Evolutionary conservation across 352 stramenopile genomes (phyloP).

Genomic region (Pythium graminicola): DNA sequence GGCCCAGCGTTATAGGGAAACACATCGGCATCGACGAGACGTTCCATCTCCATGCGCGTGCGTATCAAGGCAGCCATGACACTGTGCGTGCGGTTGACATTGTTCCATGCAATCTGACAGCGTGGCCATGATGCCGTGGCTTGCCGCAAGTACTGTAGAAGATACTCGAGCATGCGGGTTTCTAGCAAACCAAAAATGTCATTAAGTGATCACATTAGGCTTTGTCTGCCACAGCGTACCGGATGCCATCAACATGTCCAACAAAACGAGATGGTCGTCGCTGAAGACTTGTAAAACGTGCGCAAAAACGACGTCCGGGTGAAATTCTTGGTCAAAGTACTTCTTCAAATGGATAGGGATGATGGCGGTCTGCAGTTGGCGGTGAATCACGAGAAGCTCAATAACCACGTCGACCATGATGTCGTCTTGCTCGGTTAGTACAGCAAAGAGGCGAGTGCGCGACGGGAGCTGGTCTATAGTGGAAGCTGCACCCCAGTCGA

Average conservation of each 20-base stretch:
- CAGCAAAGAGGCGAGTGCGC: conserved; percentile 32
- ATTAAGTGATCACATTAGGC: not conserved
- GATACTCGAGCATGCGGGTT: conserved; percentile 59
- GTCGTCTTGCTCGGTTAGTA: conserved; percentile 66
- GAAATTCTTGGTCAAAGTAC: conserved; percentile 22
- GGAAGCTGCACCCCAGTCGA: not conserved
- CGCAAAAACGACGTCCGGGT: conserved; percentile 55
- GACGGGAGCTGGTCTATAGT: conserved; percentile 14
- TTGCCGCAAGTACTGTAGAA: conserved; percentile 45
- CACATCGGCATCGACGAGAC: conserved; percentile 30
- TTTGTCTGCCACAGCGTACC: conserved; percentile 37
- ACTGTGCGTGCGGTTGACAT: conserved; percentile 21
- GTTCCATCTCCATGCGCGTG: conserved; percentile 53
- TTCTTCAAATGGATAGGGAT: not conserved
- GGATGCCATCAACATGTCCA: conserved; percentile 69
- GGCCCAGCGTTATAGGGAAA: conserved; percentile 51
- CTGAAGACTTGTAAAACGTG: conserved; percentile 39
- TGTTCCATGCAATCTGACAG: conserved; percentile 23
- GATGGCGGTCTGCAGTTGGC: not conserved
- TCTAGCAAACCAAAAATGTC: conserved; percentile 25
- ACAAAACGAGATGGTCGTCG: conserved; percentile 53
- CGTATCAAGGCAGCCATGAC: conserved; percentile 56
- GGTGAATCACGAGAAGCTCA: conserved; percentile 29
- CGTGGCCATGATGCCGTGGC: conserved; percentile 26
- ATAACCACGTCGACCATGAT: conserved; percentile 58